Evolutionary conservation across 208 protist species (phyloP).

Genomic region (Phytomonas sp.): DNA sequence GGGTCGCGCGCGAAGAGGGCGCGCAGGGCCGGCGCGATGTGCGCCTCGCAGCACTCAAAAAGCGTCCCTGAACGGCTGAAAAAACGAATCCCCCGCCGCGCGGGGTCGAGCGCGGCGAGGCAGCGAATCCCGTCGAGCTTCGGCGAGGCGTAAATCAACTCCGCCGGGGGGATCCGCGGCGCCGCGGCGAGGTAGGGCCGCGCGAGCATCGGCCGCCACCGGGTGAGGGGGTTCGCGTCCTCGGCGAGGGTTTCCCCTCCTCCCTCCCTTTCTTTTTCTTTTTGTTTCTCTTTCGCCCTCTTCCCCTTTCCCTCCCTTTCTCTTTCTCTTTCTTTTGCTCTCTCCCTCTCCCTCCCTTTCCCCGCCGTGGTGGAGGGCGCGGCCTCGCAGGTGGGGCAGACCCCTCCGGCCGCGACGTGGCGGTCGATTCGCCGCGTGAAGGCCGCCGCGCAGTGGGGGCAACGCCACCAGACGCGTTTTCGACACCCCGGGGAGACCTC

Average conservation of each 20-base stretch:
- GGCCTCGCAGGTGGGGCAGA: constrained; percentile 34
- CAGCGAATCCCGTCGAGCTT: constrained; percentile 91
- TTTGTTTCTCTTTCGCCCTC: no score
- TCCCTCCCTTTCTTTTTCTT: no score
- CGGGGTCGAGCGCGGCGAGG: constrained; percentile 52
- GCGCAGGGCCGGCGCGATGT: constrained; percentile 56
- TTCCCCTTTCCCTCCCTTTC: neutral
- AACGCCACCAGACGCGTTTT: constrained; percentile 79
- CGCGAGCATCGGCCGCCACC: constrained; percentile 84
- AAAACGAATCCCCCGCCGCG: constrained; percentile 45
- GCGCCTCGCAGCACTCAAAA: constrained; percentile 80
- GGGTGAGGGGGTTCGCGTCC: constrained; percentile 60
- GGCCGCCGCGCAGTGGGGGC: constrained; percentile 44
- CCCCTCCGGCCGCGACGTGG: constrained; percentile 56
- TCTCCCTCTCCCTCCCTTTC: neutral
- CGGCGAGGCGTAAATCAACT: constrained; percentile 63
- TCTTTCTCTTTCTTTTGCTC: neutral
- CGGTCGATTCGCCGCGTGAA: constrained; percentile 68
- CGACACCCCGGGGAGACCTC: constrained; percentile 54
- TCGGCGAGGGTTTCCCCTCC: no score
- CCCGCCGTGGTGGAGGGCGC: neutral
- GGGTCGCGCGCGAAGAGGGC: constrained; percentile 60
- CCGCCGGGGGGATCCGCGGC: constrained; percentile 36
- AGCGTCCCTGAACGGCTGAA: constrained; percentile 80
- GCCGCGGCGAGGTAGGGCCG: constrained; percentile 63